Base-by-base conservation (phyloP, 768 basidiomycete species). In the Macrolepiota fuliginosa region DNA sequence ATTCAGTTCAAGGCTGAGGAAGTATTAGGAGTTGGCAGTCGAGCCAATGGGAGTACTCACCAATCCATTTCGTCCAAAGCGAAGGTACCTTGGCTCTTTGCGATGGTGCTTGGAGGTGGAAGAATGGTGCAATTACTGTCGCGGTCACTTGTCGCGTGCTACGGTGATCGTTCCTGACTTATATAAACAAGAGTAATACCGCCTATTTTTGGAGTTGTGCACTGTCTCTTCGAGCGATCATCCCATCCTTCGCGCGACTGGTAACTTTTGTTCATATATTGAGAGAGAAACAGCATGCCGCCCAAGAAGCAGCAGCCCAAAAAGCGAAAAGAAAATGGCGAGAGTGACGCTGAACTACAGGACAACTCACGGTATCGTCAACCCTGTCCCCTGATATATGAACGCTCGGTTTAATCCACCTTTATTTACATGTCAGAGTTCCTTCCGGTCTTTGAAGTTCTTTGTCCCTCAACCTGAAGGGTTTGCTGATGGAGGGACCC, bases 1-100 rank as follows among this genome's bases (percentile, higher is more conserved):
- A 70, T 91, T 88, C 22, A 94, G 73, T 70, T 94, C 92, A 17
- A 94, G 76, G 70, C 91, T 93, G 64, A 17, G 36, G 54, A 15
- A 19, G 61, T 22, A 36, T 40, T 13, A 24, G 47, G 12, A 24
- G 7, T 2, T 4, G 9, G 9, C 22, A 52, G 12, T 42, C 13
- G 25, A 25, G 2, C 9, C n/a, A 12, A 12, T 24, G 13, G 9
- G 17, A 13, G 37, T 11, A 22, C 50, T 57, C 15, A 59, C 58
- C 58, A 59, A 32, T 59, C 58, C 58, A 59, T 58, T n/a, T 11
- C 29, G 47, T 22, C 25, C 35, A 35, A 13, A 57, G 24, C 11
- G 25, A 27, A 4, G 40, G 40, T 45, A 15, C 19, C 10, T 19
- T 19, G 15, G 19, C n/a, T 45, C n/a, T 19, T 45, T 19, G 7